Percentiles rank a stretch among this genome's conserved stretches.
Conservation (phyloP, 352 stramenopile genomes). For the Phytophthora uliginosa region DNA sequence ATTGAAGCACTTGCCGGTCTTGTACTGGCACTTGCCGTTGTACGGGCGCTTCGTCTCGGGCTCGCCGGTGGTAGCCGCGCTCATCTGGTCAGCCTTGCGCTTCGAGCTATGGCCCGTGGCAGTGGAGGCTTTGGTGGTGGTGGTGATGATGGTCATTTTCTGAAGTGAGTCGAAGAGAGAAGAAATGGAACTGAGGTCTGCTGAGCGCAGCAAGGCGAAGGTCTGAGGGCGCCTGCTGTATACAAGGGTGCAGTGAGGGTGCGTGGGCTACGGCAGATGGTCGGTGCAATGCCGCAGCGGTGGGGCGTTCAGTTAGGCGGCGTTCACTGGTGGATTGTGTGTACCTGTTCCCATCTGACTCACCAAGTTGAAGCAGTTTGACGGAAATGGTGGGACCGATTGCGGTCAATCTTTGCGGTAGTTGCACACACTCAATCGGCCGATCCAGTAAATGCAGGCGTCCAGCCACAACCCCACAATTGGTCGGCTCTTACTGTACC, state of each 20-base stretch:
- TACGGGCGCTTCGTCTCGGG: conserved; percentile 43
- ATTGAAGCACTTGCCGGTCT: conserved; percentile 91
- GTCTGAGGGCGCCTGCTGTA: neutral
- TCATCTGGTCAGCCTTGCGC: conserved; percentile 22
- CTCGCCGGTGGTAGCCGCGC: conserved; percentile 15
- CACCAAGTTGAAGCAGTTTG: neutral
- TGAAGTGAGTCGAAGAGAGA: conserved; percentile 34
- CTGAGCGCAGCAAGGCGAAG: conserved; percentile 13
- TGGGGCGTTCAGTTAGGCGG: neutral
- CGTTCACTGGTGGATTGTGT: neutral
- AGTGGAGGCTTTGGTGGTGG: conserved; percentile 7
- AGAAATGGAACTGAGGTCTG: conserved; percentile 27
- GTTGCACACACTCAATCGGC: neutral
- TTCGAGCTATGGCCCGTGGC: conserved; percentile 12
- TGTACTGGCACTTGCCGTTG: conserved; percentile 89
- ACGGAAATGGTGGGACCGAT: neutral
- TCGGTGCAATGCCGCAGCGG: neutral
- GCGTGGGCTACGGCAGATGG: neutral
- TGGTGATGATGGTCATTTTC: conserved; percentile 36
- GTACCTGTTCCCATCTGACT: neutral
- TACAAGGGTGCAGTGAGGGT: neutral
- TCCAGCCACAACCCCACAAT: too few species aligned
- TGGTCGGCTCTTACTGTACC: too few species aligned
- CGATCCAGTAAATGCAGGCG: neutral
- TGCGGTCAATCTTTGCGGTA: neutral